These are phyloP conservation scores for Umbellularia californica DNA, from an alignment of 164 flowering plant species.

Conservation along the genomic window DNA sequence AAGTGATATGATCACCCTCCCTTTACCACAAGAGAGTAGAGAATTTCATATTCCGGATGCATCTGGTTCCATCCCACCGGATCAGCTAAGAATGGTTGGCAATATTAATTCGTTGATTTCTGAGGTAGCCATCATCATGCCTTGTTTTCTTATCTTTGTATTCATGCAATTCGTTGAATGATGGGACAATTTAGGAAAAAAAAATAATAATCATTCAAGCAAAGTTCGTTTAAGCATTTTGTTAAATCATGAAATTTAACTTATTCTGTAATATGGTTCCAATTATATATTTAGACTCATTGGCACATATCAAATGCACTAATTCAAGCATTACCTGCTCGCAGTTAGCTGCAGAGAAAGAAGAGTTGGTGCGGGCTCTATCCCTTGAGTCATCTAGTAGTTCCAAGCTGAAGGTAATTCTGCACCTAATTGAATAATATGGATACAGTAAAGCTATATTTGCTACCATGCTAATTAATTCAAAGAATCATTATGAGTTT, in stretches of 20 bases:
- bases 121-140: conserved; percentile 49
- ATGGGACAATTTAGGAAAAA: neutral
- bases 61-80: conserved; percentile 54
- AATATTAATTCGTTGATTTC: conserved; percentile 72
- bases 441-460: too few species aligned
- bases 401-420: conserved; percentile 69
- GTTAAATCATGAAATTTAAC: neutral
- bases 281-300: neutral
- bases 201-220: neutral
- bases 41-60: conserved; percentile 2
- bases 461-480: too few species aligned
- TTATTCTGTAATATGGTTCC: neutral
- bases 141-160: neutral
- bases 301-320: neutral
- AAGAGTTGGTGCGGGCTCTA: conserved; percentile 61
- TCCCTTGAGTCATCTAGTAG: conserved; percentile 57
- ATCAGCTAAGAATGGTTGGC: conserved; percentile 69
- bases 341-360: conserved; percentile 87
- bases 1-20: conserved; percentile 12
- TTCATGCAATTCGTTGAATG: neutral
- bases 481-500: too few species aligned
- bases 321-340: conserved; percentile 13
- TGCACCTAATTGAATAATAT: neutral
- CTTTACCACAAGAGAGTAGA: conserved; percentile 2
- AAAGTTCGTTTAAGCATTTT: neutral